Percentiles rank a stretch among this genome's conserved stretches.
phyloP scores from a whole-genome alignment of 495 filamentous ascomycete species.

The Cercophora samala region DNA sequence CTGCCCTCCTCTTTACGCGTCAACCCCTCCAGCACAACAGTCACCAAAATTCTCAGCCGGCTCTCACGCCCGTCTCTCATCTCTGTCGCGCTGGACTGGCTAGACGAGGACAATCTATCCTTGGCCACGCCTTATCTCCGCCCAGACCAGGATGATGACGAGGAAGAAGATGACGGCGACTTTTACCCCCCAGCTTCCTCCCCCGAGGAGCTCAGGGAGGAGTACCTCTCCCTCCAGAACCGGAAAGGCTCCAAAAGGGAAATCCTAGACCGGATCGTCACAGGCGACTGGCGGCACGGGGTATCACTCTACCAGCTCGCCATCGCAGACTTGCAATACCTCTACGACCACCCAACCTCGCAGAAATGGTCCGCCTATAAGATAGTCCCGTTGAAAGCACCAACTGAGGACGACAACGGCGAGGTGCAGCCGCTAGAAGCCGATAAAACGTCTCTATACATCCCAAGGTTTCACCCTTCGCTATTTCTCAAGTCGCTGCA shows the following conservation, averaged over 20 bases:
- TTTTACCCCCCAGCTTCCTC: conserved; percentile 61
- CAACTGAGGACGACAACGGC: conserved; percentile 32
- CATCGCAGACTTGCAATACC: conserved; percentile 72
- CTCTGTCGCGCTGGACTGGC: conserved; percentile 68
- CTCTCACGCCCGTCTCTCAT: conserved; percentile 69
- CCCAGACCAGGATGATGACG: conserved; percentile 36
- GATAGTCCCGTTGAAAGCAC: conserved; percentile 43
- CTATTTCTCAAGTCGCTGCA: conserved; percentile 74
- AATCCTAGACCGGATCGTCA: conserved; percentile 68
- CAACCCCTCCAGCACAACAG: conserved; percentile 58
- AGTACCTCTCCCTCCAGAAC: conserved; percentile 52
- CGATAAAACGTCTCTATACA: conserved; percentile 44
- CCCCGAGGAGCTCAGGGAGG: conserved; percentile 58
- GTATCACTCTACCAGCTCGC: conserved; percentile 74
- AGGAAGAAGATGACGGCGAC: conserved; percentile 45
- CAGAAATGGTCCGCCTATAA: conserved; percentile 74
- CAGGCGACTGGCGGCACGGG: conserved; percentile 80
- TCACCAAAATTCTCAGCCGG: conserved; percentile 61
- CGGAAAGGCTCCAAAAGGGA: conserved; percentile 70
- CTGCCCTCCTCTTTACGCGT: conserved; percentile 55
- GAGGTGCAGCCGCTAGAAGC: conserved; percentile 22
- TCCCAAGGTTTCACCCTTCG: conserved; percentile 72
- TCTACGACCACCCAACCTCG: conserved; percentile 70
- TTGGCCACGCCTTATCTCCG: conserved; percentile 55
- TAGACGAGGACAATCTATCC: conserved; percentile 57